Conservation (phyloP, 2,329 filamentous ascomycete species). For the Talaromyces sp. region DNA sequence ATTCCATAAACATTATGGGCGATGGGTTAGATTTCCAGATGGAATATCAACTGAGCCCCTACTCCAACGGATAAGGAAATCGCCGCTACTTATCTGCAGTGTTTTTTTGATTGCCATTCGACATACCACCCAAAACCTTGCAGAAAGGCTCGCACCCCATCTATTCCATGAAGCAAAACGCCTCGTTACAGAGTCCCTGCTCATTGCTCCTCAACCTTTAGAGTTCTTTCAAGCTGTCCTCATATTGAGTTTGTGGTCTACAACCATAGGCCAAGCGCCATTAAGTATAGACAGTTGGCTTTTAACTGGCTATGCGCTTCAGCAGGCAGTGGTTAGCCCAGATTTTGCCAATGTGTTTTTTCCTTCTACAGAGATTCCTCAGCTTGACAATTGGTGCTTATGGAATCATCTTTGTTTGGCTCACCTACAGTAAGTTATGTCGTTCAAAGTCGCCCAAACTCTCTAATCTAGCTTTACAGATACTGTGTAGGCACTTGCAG, state of each 20-base stretch:
- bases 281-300: constrained; percentile 45
- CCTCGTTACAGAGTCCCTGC: constrained; percentile 22
- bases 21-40: constrained; percentile 37
- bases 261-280: constrained; percentile 41
- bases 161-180: constrained; percentile 32
- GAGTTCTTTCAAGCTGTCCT: constrained; percentile 43
- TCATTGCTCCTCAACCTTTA: constrained; percentile 35
- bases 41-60: constrained; percentile 22
- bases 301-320: constrained; percentile 40
- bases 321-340: constrained; percentile 37
- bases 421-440: constrained; percentile 32
- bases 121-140: constrained; percentile 36
- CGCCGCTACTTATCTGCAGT: constrained; percentile 36
- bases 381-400: constrained; percentile 31
- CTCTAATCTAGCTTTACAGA: constrained; percentile 1
- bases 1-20: constrained; percentile 40
- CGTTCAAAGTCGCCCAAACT: not conserved
- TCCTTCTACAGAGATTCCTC: constrained; percentile 14
- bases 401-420: constrained; percentile 45
- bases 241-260: constrained; percentile 44
- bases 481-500: constrained; percentile 43
- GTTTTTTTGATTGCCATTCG: constrained; percentile 40
- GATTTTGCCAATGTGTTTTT: constrained; percentile 23
- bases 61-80: constrained; percentile 30
- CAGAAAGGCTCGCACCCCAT: constrained; percentile 31